Evolutionary conservation across 164 flowering plant species (phyloP), one percentile per base, ranked within the genome.

Genomic region (Kalanchoe fedtschenkoi): DNA sequence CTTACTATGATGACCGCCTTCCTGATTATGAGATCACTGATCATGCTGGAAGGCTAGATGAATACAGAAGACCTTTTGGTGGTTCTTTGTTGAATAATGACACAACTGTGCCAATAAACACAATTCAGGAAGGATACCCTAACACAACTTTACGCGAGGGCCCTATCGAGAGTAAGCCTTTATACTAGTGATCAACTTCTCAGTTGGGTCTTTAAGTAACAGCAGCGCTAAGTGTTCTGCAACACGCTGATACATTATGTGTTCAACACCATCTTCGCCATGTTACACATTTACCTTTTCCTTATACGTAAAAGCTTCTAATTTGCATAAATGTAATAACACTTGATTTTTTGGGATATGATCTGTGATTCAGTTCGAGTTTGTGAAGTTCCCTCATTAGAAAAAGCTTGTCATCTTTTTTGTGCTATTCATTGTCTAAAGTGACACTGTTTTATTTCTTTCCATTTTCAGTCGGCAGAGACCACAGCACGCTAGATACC

Each of bases 121-220:
- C 62, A 56, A 78, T 63, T 11, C 80, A 67, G 70, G 84, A 74
- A 64, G 75, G 72, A 58, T 68, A 58, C 78, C 67, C 78, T 21
- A 72, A 66, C 68, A 42, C 78, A 61, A 66, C 63, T 57, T 30
- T 69, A n/a, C 77, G 58, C 59, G 67, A 68, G 55, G 70, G 58
- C 39, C 66, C 75, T 34, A 72, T 72, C 42, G 88, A 86, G 60
- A 83, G 95, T 85, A 70, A 82, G 89, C 78, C 61, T 14, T 74
- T 13, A 38, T 29, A 55, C 64, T 57, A 35, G 15, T 64, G n/a
- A 8, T 22, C 13, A n/a, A 51, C 26, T 15, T 22, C 13, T 17
- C 24, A 15, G 21, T 3, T 43, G n/a, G n/a, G n/a, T n/a, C n/a
- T 43, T 43, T 4, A 17, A 5, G 21, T 17, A 5, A 21, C 21